Evolutionary conservation across 305 asterid genomes (phyloP).

Genomic region (Ilex paraguariensis): DNA sequence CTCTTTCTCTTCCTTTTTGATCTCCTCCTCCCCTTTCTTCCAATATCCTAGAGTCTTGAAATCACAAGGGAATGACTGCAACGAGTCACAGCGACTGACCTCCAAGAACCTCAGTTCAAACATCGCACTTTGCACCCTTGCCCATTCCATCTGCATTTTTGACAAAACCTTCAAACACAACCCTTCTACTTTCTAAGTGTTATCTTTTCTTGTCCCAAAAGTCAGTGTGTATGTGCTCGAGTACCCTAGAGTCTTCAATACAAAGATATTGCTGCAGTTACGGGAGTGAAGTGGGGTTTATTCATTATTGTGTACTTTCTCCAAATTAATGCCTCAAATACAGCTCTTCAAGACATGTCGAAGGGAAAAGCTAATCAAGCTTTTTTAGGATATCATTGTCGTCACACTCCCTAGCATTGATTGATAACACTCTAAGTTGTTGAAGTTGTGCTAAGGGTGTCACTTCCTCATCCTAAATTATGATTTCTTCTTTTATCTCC

Average conservation of each 20-base stretch:
- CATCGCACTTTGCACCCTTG: conserved; percentile 7
- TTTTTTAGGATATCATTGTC: conserved; percentile 11
- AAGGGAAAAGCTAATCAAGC: conserved; percentile 13
- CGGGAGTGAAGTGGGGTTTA: conserved; percentile 18
- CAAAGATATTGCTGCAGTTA: conserved; percentile 25
- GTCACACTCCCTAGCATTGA: no score
- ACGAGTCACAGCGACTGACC: conserved; percentile 12
- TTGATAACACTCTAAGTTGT: no score
- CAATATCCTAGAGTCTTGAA: conserved; percentile 11
- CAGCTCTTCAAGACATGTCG: conserved; percentile 12
- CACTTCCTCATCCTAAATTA: conserved; percentile 12
- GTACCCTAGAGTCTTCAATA: conserved; percentile 20
- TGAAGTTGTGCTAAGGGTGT: no score
- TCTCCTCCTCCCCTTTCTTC: conserved; percentile 6
- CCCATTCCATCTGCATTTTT: conserved; percentile 13
- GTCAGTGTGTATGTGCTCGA: background rate
- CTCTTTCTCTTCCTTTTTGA: background rate
- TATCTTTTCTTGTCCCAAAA: background rate
- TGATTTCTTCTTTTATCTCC: conserved; percentile 20
- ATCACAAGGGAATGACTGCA: conserved; percentile 10
- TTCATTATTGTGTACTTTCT: conserved; percentile 22
- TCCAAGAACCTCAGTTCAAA: conserved; percentile 16
- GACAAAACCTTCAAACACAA: conserved; percentile 24
- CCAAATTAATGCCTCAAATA: conserved; percentile 18
- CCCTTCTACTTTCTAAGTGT: conserved; percentile 15